These are phyloP conservation scores for Steccherinum ochraceum DNA, from an alignment of 768 basidiomycete genomes.

Conservation along the genomic window DNA sequence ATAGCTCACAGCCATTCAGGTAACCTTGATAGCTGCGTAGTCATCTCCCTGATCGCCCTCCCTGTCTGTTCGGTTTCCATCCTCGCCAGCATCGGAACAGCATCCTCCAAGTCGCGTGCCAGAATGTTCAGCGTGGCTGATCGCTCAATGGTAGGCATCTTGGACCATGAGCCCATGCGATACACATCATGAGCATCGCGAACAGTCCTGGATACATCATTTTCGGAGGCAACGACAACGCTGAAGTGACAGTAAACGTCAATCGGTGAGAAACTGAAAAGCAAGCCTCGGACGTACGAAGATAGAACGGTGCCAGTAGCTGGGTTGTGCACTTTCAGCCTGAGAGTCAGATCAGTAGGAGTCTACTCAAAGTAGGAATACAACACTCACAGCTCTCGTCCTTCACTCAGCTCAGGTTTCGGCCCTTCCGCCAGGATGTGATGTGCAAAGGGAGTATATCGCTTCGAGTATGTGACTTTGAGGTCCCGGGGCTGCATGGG, in stretches of 20 bases:
- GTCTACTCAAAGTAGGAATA: background rate
- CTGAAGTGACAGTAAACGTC: conserved; percentile 25
- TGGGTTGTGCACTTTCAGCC: conserved; percentile 57
- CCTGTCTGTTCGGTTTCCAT: conserved; percentile 77
- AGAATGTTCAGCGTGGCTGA: conserved; percentile 60
- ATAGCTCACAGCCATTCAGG: conserved; percentile 82
- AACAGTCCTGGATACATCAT: conserved; percentile 48
- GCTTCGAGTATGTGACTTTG: background rate
- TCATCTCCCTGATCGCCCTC: conserved; percentile 80
- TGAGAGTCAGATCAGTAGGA: conserved; percentile 15
- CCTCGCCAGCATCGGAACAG: conserved; percentile 50
- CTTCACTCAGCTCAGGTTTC: background rate
- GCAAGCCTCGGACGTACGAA: conserved; percentile 35
- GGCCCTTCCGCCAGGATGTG: conserved; percentile 11
- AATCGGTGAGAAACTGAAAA: background rate
- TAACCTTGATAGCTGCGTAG: conserved; percentile 64
- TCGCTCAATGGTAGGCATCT: conserved; percentile 47
- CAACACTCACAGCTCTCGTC: conserved; percentile 17
- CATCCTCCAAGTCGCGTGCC: conserved; percentile 54
- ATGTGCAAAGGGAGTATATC: conserved; percentile 20
- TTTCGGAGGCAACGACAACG: conserved; percentile 44
- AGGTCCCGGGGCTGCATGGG: background rate
- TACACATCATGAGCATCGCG: conserved; percentile 51
- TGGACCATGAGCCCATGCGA: conserved; percentile 69
- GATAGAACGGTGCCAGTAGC: conserved; percentile 57